Evolutionary conservation across 768 basidiomycete species (phyloP).

Genomic region (Coprinopsis strossmayeri): DNA sequence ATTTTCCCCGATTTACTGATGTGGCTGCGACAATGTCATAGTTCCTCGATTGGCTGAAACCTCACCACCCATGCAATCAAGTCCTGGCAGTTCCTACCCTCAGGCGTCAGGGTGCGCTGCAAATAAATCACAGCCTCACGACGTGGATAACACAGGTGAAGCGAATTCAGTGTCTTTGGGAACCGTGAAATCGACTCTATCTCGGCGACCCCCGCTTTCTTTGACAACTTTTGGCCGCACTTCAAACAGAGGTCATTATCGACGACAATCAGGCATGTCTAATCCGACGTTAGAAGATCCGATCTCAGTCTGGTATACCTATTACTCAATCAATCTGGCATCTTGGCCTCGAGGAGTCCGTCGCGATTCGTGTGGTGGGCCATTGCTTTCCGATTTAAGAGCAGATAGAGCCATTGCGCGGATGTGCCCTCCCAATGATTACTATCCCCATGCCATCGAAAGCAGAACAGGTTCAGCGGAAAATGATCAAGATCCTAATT

Average conservation of each 20-base stretch:
- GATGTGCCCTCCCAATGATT: slow-evolving; percentile 33
- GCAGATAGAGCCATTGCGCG: slow-evolving; percentile 43
- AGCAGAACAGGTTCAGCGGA: not conserved
- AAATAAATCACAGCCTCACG: too few species aligned
- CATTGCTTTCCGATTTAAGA: slow-evolving; percentile 34
- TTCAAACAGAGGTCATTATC: not conserved
- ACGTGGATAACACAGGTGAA: too few species aligned
- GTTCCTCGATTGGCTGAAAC: too few species aligned
- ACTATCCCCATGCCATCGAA: slow-evolving; percentile 14
- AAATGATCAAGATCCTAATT: not conserved
- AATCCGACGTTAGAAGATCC: slow-evolving; percentile 43
- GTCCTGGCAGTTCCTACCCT: too few species aligned
- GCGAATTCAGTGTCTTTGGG: too few species aligned
- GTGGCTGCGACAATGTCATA: too few species aligned
- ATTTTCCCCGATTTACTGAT: too few species aligned
- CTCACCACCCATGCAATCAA: too few species aligned
- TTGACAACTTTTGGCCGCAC: not conserved
- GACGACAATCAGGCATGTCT: slow-evolving; percentile 13
- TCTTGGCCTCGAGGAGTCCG: slow-evolving; percentile 45
- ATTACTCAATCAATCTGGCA: slow-evolving; percentile 34
- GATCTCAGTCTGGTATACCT: slow-evolving; percentile 38
- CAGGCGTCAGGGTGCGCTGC: too few species aligned
- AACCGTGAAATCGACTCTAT: too few species aligned
- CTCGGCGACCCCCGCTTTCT: not conserved
- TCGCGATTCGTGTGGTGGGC: slow-evolving; percentile 28